Conservation (phyloP, 2,329 filamentous ascomycete genomes). For the Cladosporium sp. region DNA sequence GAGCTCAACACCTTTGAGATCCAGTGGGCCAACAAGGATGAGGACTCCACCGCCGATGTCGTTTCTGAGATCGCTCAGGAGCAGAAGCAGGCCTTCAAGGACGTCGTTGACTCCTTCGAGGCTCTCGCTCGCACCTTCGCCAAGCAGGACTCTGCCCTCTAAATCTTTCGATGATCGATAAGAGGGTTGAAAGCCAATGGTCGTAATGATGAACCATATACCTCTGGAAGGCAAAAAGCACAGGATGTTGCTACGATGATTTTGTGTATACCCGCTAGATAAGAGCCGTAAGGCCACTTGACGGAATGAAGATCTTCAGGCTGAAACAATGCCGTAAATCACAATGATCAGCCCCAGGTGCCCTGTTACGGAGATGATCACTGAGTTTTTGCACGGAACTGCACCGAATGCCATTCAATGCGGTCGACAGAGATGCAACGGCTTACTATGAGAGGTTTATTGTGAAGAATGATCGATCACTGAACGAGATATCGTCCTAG, state of each 20-base stretch:
- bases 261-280: constrained; percentile 6
- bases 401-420: too few relatives aligned
- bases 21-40: constrained; percentile 39
- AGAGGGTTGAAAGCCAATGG: constrained; percentile 14
- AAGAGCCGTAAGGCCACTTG: constrained; percentile 12
- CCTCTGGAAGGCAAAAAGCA: not conserved
- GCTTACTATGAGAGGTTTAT: too few relatives aligned
- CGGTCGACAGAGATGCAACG: too few relatives aligned
- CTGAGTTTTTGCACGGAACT: too few relatives aligned
- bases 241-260: constrained; percentile 4
- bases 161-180: constrained; percentile 15
- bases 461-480: too few relatives aligned
- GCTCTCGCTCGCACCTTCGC: constrained; percentile 38
- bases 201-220: not conserved
- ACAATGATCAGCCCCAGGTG: too few relatives aligned
- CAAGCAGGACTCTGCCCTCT: constrained; percentile 37
- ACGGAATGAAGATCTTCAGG: constrained; percentile 2
- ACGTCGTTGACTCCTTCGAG: constrained; percentile 40
- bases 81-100: constrained; percentile 42
- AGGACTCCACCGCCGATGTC: constrained; percentile 32
- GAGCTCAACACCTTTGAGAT: constrained; percentile 42
- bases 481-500: too few relatives aligned
- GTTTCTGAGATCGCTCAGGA: constrained; percentile 34
- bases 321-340: constrained; percentile 2
- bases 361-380: too few relatives aligned